phyloP scores from a whole-genome alignment of 2,329 filamentous ascomycete genomes.

The Pseudogymnoascus sp. region DNA sequence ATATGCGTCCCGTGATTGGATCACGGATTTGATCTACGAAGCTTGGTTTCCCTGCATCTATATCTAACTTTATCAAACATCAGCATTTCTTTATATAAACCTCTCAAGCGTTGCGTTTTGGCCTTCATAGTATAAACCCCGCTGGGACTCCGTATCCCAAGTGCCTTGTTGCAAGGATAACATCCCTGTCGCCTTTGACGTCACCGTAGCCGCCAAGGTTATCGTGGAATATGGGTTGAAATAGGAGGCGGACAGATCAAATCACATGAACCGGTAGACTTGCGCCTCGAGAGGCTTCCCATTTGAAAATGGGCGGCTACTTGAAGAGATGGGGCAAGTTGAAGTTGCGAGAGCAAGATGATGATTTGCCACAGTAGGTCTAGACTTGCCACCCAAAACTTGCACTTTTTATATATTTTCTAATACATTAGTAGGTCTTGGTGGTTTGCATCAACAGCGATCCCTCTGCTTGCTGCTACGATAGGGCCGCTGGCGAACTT shows the following conservation, averaged over 20 bases:
- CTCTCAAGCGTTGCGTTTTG: neutral
- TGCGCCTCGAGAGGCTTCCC: neutral
- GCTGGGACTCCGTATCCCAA: neutral
- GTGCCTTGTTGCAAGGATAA: neutral
- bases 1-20: neutral
- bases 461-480: constrained; percentile 57
- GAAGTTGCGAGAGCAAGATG: constrained; percentile 27
- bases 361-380: constrained; percentile 29
- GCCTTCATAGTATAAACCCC: neutral
- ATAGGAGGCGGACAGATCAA: neutral
- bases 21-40: neutral
- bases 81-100: neutral
- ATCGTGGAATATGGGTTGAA: neutral
- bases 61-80: neutral
- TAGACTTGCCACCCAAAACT: neutral
- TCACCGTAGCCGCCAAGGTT: neutral
- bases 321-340: constrained; percentile 19
- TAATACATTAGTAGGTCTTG: constrained; percentile 25
- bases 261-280: constrained; percentile 7
- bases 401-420: neutral
- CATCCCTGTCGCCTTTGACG: constrained; percentile 2
- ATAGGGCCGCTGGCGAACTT: constrained; percentile 66
- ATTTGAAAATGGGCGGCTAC: neutral
- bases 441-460: constrained; percentile 35
- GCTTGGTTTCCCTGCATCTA: neutral